phyloP scores from a whole-genome alignment of 2,329 filamentous ascomycete genomes.

The Cladosporium sphaerospermum region DNA sequence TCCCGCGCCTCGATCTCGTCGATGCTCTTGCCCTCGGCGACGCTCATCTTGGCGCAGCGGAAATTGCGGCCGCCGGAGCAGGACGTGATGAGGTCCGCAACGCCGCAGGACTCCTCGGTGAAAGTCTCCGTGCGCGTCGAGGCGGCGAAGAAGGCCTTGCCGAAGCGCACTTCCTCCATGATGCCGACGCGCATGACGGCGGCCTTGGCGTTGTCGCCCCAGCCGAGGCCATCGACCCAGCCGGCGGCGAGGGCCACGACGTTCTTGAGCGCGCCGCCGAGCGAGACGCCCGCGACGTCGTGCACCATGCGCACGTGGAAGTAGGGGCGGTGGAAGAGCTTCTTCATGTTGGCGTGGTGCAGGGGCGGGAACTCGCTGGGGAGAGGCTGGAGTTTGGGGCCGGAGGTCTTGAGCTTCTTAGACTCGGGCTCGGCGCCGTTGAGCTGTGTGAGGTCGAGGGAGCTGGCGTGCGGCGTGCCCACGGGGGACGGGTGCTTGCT shows the following conservation, averaged over 20 bases:
- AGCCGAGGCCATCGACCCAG: constrained; percentile 90
- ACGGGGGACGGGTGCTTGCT: constrained; percentile 65
- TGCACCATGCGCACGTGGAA: constrained; percentile 93
- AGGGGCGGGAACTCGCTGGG: constrained; percentile 79
- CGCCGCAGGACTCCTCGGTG: constrained; percentile 92
- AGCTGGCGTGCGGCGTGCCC: constrained; percentile 41
- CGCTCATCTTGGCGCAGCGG: constrained; percentile 81
- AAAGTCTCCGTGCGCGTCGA: constrained; percentile 79
- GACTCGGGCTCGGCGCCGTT: constrained; percentile 26
- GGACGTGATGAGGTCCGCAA: constrained; percentile 91
- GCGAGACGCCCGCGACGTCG: constrained; percentile 93
- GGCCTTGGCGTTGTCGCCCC: constrained; percentile 99
- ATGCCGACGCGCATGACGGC: constrained; percentile 95
- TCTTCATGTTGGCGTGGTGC: constrained; percentile 74
- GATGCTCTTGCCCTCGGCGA: constrained; percentile 72
- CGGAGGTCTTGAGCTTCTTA: constrained; percentile 49
- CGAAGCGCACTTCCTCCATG: constrained; percentile 94
- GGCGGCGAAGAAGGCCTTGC: constrained; percentile 83
- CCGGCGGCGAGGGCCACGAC: constrained; percentile 90
- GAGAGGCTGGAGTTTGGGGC: constrained; percentile 58
- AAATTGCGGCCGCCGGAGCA: constrained; percentile 92
- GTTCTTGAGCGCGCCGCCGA: constrained; percentile 94
- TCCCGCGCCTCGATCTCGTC: constrained; percentile 83
- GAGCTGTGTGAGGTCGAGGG: constrained; percentile 34
- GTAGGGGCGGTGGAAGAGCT: constrained; percentile 90